phyloP scores from a whole-genome alignment of 768 basidiomycete genomes.

The Tephrocybe sp. region DNA sequence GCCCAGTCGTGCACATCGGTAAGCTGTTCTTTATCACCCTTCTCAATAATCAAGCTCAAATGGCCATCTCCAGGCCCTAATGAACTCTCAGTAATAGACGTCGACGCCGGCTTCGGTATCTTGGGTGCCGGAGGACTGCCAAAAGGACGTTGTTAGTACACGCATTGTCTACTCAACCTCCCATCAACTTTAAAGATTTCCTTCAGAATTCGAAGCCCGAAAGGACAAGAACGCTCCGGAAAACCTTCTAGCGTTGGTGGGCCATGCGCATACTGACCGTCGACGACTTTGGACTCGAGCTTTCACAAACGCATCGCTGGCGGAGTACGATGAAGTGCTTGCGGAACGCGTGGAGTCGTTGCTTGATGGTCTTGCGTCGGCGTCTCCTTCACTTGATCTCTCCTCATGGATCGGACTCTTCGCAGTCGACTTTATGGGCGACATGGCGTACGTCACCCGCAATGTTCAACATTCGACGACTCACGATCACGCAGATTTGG shows the following conservation, averaged over 20 bases:
- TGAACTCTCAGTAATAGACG: conserved; percentile 47
- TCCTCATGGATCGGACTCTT: conserved; percentile 36
- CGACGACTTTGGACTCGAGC: conserved; percentile 44
- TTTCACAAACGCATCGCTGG: conserved; percentile 36
- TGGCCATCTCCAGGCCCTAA: conserved; percentile 33
- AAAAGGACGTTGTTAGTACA: conserved; percentile 48
- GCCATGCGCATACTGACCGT: conserved; percentile 24
- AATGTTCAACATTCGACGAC: background rate
- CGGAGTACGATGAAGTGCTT: conserved; percentile 38
- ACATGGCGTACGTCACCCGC: conserved; percentile 31
- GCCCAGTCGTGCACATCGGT: conserved; percentile 36
- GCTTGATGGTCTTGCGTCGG: conserved; percentile 22
- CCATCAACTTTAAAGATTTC: background rate
- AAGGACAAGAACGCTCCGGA: conserved; percentile 15
- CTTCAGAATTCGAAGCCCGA: conserved; percentile 16
- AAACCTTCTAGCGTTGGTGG: conserved; percentile 13
- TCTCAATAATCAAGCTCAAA: background rate
- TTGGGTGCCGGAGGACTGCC: conserved; percentile 48
- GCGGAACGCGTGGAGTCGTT: conserved; percentile 30
- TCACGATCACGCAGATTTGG: conserved; percentile 24
- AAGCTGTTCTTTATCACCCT: background rate
- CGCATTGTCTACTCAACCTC: background rate
- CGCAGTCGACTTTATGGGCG: conserved; percentile 41
- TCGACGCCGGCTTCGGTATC: conserved; percentile 35
- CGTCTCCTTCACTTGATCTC: conserved; percentile 23